Evolutionary conservation across 148 eudicot species (phyloP).

Genomic region (Euryodendron excelsum): DNA sequence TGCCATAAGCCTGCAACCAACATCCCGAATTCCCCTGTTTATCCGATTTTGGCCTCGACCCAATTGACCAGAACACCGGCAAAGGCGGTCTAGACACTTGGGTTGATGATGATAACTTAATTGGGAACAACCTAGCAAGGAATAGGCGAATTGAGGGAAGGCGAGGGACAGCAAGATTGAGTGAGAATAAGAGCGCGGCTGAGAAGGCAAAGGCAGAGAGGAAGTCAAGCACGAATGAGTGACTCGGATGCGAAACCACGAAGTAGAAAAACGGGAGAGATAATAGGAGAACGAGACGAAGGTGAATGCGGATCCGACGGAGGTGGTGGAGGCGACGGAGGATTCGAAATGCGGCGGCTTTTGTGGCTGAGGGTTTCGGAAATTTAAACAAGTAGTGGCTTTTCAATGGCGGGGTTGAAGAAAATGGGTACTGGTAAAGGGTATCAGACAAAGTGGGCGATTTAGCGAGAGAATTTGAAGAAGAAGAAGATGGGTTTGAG

Average conservation of each 20-base stretch:
- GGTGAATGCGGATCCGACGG: slow-evolving; percentile 44
- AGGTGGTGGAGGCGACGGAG: slow-evolving; percentile 54
- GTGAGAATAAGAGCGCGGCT: slow-evolving; percentile 75
- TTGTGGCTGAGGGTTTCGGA: slow-evolving; percentile 35
- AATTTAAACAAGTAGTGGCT: slow-evolving; percentile 34
- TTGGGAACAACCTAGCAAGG: slow-evolving; percentile 51
- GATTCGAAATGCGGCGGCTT: slow-evolving; percentile 33
- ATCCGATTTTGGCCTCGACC: slow-evolving; percentile 55
- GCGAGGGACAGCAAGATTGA: slow-evolving; percentile 75
- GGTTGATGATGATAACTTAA: slow-evolving; percentile 41
- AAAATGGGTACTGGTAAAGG: slow-evolving; percentile 48
- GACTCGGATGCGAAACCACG: slow-evolving; percentile 71
- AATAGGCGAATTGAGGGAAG: slow-evolving; percentile 74
- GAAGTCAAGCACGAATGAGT: slow-evolving; percentile 71
- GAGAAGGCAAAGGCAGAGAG: slow-evolving; percentile 85
- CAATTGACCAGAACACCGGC: slow-evolving; percentile 92
- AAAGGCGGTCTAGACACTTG: slow-evolving; percentile 37
- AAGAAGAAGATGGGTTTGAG: slow-evolving; percentile 13
- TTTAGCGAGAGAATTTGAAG: slow-evolving; percentile 38
- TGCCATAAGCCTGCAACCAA: slow-evolving; percentile 58
- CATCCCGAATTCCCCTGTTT: slow-evolving; percentile 36
- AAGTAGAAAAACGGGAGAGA: slow-evolving; percentile 78
- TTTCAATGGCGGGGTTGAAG: slow-evolving; percentile 30
- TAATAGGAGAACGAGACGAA: slow-evolving; percentile 47
- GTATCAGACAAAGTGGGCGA: slow-evolving; percentile 57